Percentiles rank a stretch among this genome's conserved stretches.
Evolutionary conservation across 768 basidiomycete genomes (phyloP).

Genomic region (Mycena indigotica): DNA sequence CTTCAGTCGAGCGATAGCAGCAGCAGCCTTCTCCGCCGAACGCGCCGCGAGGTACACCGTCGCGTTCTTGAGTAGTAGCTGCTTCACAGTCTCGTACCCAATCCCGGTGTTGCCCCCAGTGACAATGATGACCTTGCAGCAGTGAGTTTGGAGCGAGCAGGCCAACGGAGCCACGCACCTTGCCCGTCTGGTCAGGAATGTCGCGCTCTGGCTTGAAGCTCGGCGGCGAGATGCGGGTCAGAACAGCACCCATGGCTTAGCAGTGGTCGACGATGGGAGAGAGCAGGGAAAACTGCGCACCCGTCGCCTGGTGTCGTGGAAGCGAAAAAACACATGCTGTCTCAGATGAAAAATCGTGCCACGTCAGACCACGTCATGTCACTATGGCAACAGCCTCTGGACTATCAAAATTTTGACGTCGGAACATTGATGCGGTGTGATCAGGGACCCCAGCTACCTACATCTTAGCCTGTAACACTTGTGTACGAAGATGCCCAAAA

Average conservation of each 20-base stretch:
- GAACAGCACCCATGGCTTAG: neutral
- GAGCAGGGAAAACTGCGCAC: too few species aligned
- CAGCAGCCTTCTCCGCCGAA: neutral
- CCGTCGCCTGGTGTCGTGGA: too few species aligned
- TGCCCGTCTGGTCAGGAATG: slow-evolving; percentile 28
- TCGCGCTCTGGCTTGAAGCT: slow-evolving; percentile 2
- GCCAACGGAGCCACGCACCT: neutral
- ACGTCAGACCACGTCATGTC: too few species aligned
- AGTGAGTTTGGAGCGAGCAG: neutral
- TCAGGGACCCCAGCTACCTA: too few species aligned
- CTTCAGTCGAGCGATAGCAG: neutral
- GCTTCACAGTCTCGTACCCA: slow-evolving; percentile 13
- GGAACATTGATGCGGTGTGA: too few species aligned
- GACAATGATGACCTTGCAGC: neutral
- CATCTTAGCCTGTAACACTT: too few species aligned
- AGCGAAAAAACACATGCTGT: too few species aligned
- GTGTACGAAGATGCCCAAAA: too few species aligned
- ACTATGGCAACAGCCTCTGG: too few species aligned
- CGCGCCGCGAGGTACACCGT: slow-evolving; percentile 37
- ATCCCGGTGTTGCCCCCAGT: slow-evolving; percentile 5
- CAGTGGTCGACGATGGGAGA: too few species aligned
- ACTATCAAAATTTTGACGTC: too few species aligned
- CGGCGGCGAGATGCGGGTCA: neutral
- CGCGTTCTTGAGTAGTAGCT: slow-evolving; percentile 28
- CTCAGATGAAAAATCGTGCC: too few species aligned